phyloP scores from a whole-genome alignment of 202 grass and related monocot species.

The Setaria italica region DNA sequence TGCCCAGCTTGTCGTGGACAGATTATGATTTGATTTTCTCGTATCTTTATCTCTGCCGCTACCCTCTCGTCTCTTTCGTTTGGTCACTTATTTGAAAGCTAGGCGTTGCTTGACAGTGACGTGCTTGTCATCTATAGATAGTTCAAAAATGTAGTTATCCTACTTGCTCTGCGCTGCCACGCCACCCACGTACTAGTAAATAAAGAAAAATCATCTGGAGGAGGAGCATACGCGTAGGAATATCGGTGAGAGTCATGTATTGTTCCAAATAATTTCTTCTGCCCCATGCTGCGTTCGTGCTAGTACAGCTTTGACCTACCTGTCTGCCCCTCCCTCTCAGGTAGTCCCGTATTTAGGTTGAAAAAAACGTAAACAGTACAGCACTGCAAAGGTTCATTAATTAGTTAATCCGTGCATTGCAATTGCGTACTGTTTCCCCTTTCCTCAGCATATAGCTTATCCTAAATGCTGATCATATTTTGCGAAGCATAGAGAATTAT shows the following conservation, averaged over 20 bases:
- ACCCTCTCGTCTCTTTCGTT: neutral
- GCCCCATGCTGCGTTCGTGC: neutral
- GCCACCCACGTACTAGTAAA: neutral
- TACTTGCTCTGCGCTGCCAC: neutral
- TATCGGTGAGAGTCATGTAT: neutral
- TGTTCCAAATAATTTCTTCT: neutral
- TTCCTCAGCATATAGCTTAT: too few relatives aligned
- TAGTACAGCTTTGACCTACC: slow-evolving; percentile 20
- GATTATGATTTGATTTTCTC: slow-evolving; percentile 25
- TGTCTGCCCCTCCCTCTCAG: neutral
- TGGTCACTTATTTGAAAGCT: slow-evolving; percentile 20
- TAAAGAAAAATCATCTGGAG: neutral
- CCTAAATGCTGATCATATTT: too few relatives aligned
- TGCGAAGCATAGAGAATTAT: too few relatives aligned
- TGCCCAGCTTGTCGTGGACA: neutral
- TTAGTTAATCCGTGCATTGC: too few relatives aligned
- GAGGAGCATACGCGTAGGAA: neutral
- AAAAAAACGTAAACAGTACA: slow-evolving; percentile 32
- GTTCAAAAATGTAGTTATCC: slow-evolving; percentile 3
- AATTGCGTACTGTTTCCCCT: too few relatives aligned
- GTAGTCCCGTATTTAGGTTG: neutral
- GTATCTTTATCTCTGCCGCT: neutral
- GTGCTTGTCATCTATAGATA: slow-evolving; percentile 29
- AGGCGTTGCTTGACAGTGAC: slow-evolving; percentile 23
- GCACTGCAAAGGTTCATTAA: neutral